These are phyloP conservation scores for Plantago elongata DNA, from an alignment of 257 asterid species.

Conservation along the genomic window DNA sequence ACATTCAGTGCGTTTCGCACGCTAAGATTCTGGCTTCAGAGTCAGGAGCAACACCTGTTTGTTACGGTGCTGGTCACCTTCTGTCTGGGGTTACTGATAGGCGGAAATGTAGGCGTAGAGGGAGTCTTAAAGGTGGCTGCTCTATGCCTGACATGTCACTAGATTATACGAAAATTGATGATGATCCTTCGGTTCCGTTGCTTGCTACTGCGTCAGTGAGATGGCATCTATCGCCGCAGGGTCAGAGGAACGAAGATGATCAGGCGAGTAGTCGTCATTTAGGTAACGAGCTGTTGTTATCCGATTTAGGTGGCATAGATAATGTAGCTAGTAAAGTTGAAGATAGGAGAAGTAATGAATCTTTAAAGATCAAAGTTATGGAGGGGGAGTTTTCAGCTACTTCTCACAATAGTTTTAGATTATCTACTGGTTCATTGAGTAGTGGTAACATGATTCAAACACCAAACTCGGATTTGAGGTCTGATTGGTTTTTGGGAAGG, in stretches of 20 bases:
- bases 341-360: too few species aligned
- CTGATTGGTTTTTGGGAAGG: conserved; percentile 20
- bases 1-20: conserved; percentile 46
- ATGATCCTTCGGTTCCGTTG: conserved; percentile 42
- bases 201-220: conserved; percentile 21
- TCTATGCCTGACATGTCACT: conserved; percentile 17
- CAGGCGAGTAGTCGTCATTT: conserved; percentile 23
- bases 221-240: conserved; percentile 35
- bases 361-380: too few species aligned
- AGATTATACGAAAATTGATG: conserved; percentile 15
- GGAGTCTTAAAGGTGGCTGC: conserved; percentile 53
- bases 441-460: conserved; percentile 62
- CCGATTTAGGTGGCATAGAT: conserved; percentile 27
- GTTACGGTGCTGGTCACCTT: conserved; percentile 78
- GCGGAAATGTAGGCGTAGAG: conserved; percentile 70
- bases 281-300: conserved; percentile 8
- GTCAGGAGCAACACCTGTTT: conserved; percentile 55
- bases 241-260: conserved; percentile 22
- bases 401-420: conserved; percentile 23
- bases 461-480: conserved; percentile 49
- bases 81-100: conserved; percentile 71
- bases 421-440: conserved; percentile 33
- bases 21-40: conserved; percentile 30
- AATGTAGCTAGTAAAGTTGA: conserved; percentile 19
- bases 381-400: conserved; percentile 14